These are phyloP conservation scores for Oxytropis ochrocephala DNA, from an alignment of 306 rosid species.

Conservation along the genomic window DNA sequence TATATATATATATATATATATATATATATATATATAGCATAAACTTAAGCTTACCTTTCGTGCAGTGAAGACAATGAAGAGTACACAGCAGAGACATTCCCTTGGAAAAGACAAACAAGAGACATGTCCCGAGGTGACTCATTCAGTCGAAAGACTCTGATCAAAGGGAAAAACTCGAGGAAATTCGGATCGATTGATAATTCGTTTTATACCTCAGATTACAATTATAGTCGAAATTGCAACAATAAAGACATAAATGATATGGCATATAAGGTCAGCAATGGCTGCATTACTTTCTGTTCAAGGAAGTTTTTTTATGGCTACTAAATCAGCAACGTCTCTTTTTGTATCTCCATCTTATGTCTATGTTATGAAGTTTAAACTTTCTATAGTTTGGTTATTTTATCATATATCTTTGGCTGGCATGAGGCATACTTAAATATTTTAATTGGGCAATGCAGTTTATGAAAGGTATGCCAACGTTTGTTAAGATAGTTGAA, in stretches of 20 bases:
- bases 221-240: conserved; percentile 29
- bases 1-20: no score
- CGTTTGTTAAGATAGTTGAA: conserved; percentile 85
- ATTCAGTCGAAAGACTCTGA: conserved; percentile 30
- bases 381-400: neutral
- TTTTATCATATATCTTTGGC: neutral
- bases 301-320: neutral
- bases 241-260: conserved; percentile 21
- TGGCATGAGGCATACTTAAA: neutral
- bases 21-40: neutral
- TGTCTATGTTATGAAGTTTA: neutral
- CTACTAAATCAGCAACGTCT: neutral
- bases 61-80: conserved; percentile 62
- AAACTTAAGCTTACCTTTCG: neutral
- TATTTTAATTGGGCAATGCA: conserved; percentile 22
- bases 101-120: conserved; percentile 68
- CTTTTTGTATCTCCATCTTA: neutral
- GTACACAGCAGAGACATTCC: conserved; percentile 45
- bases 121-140: conserved; percentile 37
- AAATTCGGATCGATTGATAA: conserved; percentile 36
- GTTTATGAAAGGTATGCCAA: conserved; percentile 58
- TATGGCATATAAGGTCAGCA: conserved; percentile 46
- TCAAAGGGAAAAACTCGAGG: conserved; percentile 33
- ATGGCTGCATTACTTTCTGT: neutral
- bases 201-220: conserved; percentile 33